Percentiles rank a stretch among this genome's conserved stretches.
phyloP scores from a whole-genome alignment of 768 basidiomycete genomes.

The Tricholoma saponaceum region DNA sequence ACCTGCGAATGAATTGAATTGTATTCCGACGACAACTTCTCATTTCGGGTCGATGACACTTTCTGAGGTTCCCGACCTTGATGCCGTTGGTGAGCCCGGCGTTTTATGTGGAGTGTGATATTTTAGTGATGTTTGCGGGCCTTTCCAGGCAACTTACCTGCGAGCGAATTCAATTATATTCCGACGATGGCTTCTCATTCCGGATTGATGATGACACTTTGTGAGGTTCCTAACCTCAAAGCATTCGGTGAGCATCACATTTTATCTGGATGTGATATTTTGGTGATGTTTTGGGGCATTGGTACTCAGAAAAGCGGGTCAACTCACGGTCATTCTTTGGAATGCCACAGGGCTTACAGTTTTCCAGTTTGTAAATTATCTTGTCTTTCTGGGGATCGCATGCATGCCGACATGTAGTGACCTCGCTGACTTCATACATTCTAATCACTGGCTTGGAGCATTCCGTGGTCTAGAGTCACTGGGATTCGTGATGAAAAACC shows the following conservation, averaged over 20 bases:
- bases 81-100: too few species aligned
- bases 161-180: too few species aligned
- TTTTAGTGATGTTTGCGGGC: too few species aligned
- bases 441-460: slow-evolving; percentile 3
- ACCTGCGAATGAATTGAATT: neutral
- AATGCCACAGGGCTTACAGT: slow-evolving; percentile 8
- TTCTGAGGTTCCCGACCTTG: too few species aligned
- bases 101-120: too few species aligned
- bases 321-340: neutral
- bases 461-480: slow-evolving; percentile 4
- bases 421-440: slow-evolving; percentile 11
- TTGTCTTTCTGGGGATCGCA: slow-evolving; percentile 9
- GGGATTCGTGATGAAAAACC: slow-evolving; percentile 7
- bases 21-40: neutral
- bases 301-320: neutral
- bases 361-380: slow-evolving; percentile 11
- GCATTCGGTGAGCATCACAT: too few species aligned
- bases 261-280: too few species aligned
- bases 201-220: too few species aligned
- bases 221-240: too few species aligned
- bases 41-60: neutral
- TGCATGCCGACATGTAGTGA: neutral
- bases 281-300: too few species aligned
- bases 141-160: too few species aligned
- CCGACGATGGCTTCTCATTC: too few species aligned